Conservation (phyloP, 441 rosid genomes). For the Isatis lusitanica region DNA sequence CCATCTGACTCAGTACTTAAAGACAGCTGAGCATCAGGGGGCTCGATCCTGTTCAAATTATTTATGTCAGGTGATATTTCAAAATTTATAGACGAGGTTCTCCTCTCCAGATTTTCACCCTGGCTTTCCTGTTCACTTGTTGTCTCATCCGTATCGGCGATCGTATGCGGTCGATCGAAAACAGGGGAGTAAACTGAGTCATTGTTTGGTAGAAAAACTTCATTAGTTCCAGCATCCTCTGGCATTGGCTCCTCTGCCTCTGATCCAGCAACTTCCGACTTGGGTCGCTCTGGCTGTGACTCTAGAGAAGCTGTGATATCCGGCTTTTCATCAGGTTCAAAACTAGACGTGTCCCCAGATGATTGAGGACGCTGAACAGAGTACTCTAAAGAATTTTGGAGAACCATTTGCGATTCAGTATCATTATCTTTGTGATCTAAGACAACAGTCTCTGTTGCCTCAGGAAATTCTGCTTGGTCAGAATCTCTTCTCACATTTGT, state of each 20-base stretch:
- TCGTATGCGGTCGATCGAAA: constrained; percentile 39
- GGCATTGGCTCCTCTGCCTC: constrained; percentile 46
- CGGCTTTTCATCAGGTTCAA: constrained; percentile 42
- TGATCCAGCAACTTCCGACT: constrained; percentile 41
- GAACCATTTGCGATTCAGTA: constrained; percentile 39
- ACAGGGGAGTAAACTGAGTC: constrained; percentile 35
- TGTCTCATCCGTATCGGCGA: constrained; percentile 44
- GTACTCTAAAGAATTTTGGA: constrained; percentile 13
- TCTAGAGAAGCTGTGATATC: constrained; percentile 42
- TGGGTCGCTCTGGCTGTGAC: constrained; percentile 42
- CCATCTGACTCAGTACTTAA: constrained; percentile 38
- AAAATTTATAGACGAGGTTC: constrained; percentile 38
- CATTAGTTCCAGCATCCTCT: constrained; percentile 43
- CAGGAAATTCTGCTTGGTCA: constrained; percentile 37
- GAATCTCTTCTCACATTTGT: constrained; percentile 34
- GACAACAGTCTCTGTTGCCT: constrained; percentile 38
- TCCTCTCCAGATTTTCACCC: constrained; percentile 45
- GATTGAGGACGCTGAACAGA: constrained; percentile 46
- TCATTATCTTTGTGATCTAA: constrained; percentile 46
- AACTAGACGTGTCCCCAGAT: constrained; percentile 39
- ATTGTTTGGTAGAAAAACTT: constrained; percentile 38
- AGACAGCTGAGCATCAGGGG: constrained; percentile 41
- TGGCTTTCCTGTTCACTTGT: constrained; percentile 40
- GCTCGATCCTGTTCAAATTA: constrained; percentile 39
- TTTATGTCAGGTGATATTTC: constrained; percentile 42